Conservation (phyloP, 768 basidiomycete genomes). For the Floccularia luteovirens region DNA sequence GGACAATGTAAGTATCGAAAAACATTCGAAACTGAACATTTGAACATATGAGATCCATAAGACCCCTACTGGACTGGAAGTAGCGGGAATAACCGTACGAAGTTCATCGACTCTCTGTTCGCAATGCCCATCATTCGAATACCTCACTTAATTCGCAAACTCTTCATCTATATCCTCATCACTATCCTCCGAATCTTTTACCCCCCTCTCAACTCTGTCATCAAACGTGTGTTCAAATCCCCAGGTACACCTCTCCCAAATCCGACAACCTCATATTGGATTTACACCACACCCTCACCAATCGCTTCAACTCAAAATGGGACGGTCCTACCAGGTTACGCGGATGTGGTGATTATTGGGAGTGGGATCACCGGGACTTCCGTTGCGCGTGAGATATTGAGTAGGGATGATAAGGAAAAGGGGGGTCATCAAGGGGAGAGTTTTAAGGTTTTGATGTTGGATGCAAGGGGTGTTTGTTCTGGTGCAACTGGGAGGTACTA, state of each 20-base stretch:
- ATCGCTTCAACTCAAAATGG: conserved; percentile 26
- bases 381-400: conserved; percentile 46
- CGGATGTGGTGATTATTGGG: conserved; percentile 68
- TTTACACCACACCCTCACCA: conserved; percentile 39
- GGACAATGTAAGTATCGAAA: too few relatives aligned
- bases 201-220: conserved; percentile 9
- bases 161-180: neutral
- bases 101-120: too few relatives aligned
- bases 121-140: too few relatives aligned
- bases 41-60: too few relatives aligned
- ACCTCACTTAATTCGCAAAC: too few relatives aligned
- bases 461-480: conserved; percentile 72
- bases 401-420: conserved; percentile 14
- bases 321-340: conserved; percentile 30
- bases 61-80: too few relatives aligned
- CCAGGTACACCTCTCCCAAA: conserved; percentile 52
- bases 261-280: conserved; percentile 61
- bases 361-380: conserved; percentile 72
- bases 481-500: conserved; percentile 66
- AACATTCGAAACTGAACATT: too few relatives aligned
- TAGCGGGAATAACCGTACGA: too few relatives aligned
- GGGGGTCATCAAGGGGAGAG: conserved; percentile 13
- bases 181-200: neutral
- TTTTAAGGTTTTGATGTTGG: conserved; percentile 61
- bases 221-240: conserved; percentile 21